Evolutionary conservation across 805 yeast species (phyloP).

Genomic region (Metschnikowia peoriensis): DNA sequence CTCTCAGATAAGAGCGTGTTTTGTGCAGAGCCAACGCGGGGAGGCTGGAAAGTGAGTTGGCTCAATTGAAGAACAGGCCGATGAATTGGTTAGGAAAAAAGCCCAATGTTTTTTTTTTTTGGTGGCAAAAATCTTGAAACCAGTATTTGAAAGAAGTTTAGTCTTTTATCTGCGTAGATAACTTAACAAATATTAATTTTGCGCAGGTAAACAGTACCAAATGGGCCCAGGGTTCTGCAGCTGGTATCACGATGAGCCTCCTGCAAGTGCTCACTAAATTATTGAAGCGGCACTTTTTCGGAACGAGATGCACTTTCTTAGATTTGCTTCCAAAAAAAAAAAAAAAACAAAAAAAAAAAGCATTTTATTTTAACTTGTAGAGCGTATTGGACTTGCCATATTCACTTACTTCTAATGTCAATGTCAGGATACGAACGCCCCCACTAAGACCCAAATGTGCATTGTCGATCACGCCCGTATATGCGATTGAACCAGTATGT

Average conservation of each 20-base stretch:
- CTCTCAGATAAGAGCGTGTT: conserved; percentile 3
- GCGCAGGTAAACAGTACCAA: not conserved
- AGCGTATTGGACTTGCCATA: conserved; percentile 6
- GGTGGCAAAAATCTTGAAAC: too few species aligned
- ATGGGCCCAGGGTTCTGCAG: not conserved
- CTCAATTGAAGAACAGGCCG: not conserved
- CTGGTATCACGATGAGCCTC: not conserved
- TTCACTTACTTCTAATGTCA: conserved; percentile 19
- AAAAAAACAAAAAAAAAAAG: too few species aligned
- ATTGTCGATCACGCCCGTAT: conserved; percentile 30
- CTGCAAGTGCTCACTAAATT: not conserved
- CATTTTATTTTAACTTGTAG: conserved; percentile 9
- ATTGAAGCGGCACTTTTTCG: not conserved
- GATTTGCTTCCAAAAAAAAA: too few species aligned
- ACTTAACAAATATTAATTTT: not conserved
- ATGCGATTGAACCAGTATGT: conserved; percentile 21
- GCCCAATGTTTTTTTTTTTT: too few species aligned
- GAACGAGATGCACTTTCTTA: not conserved
- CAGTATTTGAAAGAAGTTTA: too few species aligned
- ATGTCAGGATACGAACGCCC: conserved; percentile 28
- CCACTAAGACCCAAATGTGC: conserved; percentile 30
- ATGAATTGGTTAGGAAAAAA: too few species aligned
- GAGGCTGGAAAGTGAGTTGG: not conserved
- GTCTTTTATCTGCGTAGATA: too few species aligned
- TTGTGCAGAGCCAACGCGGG: conserved; percentile 5